These are phyloP conservation scores for Mycena haematopus DNA, from an alignment of 768 basidiomycete genomes.

Conservation along the genomic window DNA sequence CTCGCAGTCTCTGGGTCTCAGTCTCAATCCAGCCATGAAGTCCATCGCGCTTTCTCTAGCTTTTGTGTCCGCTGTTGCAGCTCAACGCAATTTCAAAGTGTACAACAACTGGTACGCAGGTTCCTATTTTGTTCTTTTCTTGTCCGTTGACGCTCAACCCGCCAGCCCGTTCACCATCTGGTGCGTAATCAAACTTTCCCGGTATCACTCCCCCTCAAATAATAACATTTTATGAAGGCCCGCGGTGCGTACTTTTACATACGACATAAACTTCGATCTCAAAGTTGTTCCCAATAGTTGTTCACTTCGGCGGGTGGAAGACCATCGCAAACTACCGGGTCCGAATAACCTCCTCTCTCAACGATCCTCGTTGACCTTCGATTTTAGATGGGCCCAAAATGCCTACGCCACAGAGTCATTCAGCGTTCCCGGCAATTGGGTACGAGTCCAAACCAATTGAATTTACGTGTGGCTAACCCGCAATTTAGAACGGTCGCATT, in stretches of 20 bases:
- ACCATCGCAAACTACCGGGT: too few species aligned
- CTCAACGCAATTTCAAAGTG: background rate
- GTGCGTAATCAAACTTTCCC: background rate
- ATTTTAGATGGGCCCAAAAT: too few species aligned
- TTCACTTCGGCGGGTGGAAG: too few species aligned
- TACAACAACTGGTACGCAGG: background rate
- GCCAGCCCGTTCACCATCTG: too few species aligned
- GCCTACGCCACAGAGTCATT: too few species aligned
- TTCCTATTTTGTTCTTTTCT: background rate
- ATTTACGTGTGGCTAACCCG: too few species aligned
- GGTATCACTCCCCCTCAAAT: background rate
- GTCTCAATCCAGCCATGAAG: background rate
- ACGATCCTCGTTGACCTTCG: too few species aligned
- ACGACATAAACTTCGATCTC: background rate
- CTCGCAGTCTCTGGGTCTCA: background rate
- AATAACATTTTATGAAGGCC: background rate
- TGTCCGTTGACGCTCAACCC: conserved; percentile 1
- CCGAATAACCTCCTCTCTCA: background rate
- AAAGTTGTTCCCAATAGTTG: background rate
- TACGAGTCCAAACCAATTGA: too few species aligned
- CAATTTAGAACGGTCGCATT: too few species aligned
- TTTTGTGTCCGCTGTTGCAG: background rate
- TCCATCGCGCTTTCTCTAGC: background rate
- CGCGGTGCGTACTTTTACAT: background rate
- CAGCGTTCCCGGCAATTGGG: too few species aligned